Evolutionary conservation across 208 protist species (phyloP), one percentile per base, ranked within the genome.

Genomic region (Angomonas desouzai): DNA sequence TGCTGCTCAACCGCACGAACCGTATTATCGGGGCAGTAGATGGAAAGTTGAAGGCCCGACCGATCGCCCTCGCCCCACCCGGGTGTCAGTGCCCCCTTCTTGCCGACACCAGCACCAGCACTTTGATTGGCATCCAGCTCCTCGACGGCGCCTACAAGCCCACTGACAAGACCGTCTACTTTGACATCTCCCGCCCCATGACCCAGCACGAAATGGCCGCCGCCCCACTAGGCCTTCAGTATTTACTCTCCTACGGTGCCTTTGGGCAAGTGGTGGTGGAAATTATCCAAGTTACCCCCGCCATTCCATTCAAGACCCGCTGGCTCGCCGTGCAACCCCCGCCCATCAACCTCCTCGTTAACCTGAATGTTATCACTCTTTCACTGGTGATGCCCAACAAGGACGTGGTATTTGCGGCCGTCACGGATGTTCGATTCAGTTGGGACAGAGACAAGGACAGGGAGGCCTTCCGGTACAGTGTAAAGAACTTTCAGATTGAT

Each of bases 401-500:
- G 6, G 90, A 93, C 63, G 30, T 96, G 4, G 53, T 93, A 9
- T 91, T 93, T 64, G 87, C 68, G 20, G 75, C 82, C 25, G 27
- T 90, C 43, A 75, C 67, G 1, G 87, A 93, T 70, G 75, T 77
- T 16, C 78, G 79, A 34, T 51, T 93, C 34, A 77, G 75, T 62
- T 91, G 78, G 78, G 72, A 76, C 43, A 72, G 86, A 11, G 40
- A 77, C 28, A 69, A 70, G 28, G 57, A 63, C 20, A 75, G 70
- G 29, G 86, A 95, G 69, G 27, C 62, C 36, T 51, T 76, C 18
- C 64, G 76, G 48, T 85, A 92, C 62, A 87, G 80, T 62, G 55
- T 96, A 1, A 68, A 77, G 51, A 93, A 92, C 64, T 89, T 90
- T 61, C 90, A 96, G 72, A 68, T 93, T 16, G 90, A 96, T 63